Evolutionary conservation across 2,329 filamentous ascomycete genomes (phyloP), one percentile per base, ranked within the genome.

Genomic region (Epichloe brachyelytri): DNA sequence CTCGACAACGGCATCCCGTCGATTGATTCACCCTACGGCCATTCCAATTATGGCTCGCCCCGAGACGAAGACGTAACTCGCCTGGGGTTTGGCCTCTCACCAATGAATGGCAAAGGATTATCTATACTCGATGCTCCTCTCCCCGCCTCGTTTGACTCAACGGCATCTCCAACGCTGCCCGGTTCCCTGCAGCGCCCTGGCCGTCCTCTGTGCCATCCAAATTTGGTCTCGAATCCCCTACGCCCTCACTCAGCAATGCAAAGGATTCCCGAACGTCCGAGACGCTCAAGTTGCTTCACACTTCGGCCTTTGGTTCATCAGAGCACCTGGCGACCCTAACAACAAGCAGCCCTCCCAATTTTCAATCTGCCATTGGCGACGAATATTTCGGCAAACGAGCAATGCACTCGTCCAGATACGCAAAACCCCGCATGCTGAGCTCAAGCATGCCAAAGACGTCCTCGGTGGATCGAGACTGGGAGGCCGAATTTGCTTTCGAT

Each of bases 111-210:
- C 49, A 83, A 80, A 58, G 79, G 78, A 3, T 66, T 95, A n/a
- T 93, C 87, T n/a, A 87, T 94, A 14, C 78, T 96, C 55, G 91
- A 97, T 69, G 93, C 89, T 2, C 89, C 88, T 15, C 78, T 97
- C 8, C 93, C 93, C 1, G 88, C 90, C 8, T 97, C 91, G 0
- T 96, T 97, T 65, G 93, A 97, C 68, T 95, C 60, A 93, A 96
- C 62, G 91, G 90, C 47, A 87, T 96, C 49, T 96, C 90, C 11
- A 87, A 91, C 65, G 89, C 88, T 55, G 90, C 91, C 17, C 82
- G 88, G 53, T 89, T 90, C 64, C 74, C 74, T 17, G 72, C 69
- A 34, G 93, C 87, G 0, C 88, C 90, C 0, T 89, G 94, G 67
- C 90, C 91, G 7, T 88, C 90, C 0, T 97, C 91, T 0, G 86